Evolutionary conservation across 495 filamentous ascomycete genomes (phyloP).

Genomic region (Penicillium dipodomyicola): DNA sequence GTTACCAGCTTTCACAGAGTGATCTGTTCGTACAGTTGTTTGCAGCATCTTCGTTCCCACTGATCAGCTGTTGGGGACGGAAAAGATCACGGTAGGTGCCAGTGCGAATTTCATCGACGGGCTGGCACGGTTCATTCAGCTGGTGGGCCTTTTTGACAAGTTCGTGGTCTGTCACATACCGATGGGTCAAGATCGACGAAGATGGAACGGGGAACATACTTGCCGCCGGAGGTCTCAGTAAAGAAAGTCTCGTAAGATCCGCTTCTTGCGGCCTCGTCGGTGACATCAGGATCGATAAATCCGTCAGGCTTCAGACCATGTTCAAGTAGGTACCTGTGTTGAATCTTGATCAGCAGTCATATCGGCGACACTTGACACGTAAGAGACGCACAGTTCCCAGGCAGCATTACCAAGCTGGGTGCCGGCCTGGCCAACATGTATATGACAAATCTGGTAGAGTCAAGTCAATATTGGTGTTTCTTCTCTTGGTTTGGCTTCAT

Average conservation of each 20-base stretch:
- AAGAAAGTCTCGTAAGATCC: constrained; percentile 90
- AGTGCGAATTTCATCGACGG: constrained; percentile 88
- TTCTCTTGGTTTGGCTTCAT: background rate
- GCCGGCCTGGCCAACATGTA: constrained; percentile 93
- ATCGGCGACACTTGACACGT: constrained; percentile 39
- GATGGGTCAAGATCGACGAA: constrained; percentile 88
- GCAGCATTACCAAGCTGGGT: constrained; percentile 90
- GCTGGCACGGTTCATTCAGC: constrained; percentile 34
- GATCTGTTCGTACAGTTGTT: constrained; percentile 65
- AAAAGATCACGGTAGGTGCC: constrained; percentile 82
- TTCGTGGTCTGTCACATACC: constrained; percentile 37
- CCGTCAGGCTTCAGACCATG: constrained; percentile 83
- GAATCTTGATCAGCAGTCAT: background rate
- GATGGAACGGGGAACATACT: constrained; percentile 88
- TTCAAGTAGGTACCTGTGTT: constrained; percentile 78
- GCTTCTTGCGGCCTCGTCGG: constrained; percentile 57
- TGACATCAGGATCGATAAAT: constrained; percentile 57
- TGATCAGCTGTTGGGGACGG: constrained; percentile 84
- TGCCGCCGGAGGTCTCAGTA: constrained; percentile 79
- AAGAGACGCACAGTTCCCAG: constrained; percentile 82
- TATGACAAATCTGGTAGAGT: constrained; percentile 67
- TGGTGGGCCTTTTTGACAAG: background rate
- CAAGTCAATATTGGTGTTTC: background rate
- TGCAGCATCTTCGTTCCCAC: constrained; percentile 90
- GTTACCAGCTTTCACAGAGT: background rate